Conservation (phyloP, 1,284 basidiomycete genomes). For the Wallemia hederae region DNA sequence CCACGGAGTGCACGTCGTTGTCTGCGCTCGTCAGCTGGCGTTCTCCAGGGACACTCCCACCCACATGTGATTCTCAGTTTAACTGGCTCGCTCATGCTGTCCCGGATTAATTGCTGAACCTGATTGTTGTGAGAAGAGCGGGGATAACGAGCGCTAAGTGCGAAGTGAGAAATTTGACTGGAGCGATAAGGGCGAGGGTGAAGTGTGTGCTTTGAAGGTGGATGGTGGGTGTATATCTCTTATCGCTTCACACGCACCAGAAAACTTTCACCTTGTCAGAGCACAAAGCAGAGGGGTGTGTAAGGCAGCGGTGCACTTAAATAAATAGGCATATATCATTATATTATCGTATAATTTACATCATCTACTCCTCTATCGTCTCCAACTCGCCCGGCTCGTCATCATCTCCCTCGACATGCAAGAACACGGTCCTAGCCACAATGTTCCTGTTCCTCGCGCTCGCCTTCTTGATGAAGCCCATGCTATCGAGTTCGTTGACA, state of each 20-base stretch:
- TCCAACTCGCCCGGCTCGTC: background rate
- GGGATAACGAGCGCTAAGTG: background rate
- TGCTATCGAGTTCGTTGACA: background rate
- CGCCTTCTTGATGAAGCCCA: background rate
- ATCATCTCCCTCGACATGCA: background rate
- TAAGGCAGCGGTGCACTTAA: too few species aligned
- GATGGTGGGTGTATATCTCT: too few species aligned
- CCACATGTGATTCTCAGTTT: background rate
- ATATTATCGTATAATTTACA: background rate
- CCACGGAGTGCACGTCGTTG: background rate
- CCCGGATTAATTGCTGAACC: background rate
- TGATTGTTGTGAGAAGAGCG: background rate
- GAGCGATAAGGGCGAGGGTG: too few species aligned
- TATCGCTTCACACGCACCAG: too few species aligned
- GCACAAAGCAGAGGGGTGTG: too few species aligned
- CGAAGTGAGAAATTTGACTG: background rate
- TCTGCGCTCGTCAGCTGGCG: background rate
- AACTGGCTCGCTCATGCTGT: background rate
- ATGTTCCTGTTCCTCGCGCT: background rate
- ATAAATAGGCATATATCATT: too few species aligned
- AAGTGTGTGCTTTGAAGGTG: too few species aligned
- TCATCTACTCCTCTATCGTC: background rate
- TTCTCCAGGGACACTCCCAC: background rate
- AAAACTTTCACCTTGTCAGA: too few species aligned
- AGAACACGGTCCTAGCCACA: background rate